These are phyloP conservation scores for Zymoseptoria pseudotritici DNA, from an alignment of 2,329 filamentous ascomycete genomes.

Conservation along the genomic window DNA sequence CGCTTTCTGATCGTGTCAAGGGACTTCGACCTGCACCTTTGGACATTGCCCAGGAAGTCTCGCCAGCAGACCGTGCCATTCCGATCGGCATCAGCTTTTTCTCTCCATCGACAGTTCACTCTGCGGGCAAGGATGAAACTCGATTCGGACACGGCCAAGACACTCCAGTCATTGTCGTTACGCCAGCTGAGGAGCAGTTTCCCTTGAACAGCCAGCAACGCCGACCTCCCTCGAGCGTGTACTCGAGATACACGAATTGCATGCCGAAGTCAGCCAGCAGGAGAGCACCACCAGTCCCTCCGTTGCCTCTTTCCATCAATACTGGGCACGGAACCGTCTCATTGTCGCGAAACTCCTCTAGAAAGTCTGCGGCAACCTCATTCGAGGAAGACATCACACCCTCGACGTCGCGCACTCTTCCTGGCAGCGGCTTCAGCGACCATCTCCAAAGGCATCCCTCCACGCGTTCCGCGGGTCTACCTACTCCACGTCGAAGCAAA, in stretches of 20 bases:
- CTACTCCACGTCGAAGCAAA: conserved; percentile 51
- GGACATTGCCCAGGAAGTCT: conserved; percentile 44
- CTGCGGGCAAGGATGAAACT: background rate
- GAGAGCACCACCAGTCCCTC: conserved; percentile 53
- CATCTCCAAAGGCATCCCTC: background rate
- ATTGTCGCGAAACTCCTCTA: conserved; percentile 8
- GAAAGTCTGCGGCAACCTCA: conserved; percentile 31
- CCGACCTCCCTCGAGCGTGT: conserved; percentile 51
- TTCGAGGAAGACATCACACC: conserved; percentile 41
- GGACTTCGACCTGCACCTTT: conserved; percentile 23
- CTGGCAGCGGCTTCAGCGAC: background rate
- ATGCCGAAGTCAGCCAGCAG: conserved; percentile 13
- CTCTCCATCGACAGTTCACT: conserved; percentile 44
- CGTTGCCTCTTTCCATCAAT: conserved; percentile 39
- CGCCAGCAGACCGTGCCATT: conserved; percentile 63
- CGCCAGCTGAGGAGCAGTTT: conserved; percentile 43
- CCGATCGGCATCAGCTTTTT: conserved; percentile 60
- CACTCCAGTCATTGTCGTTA: conserved; percentile 48
- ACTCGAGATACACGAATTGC: conserved; percentile 47
- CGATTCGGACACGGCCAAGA: conserved; percentile 8
- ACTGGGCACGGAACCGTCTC: conserved; percentile 4
- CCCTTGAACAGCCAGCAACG: conserved; percentile 48
- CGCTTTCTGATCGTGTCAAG: conserved; percentile 19
- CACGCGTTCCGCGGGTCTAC: conserved; percentile 25
- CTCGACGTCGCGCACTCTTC: background rate